Conservation (phyloP, 768 basidiomycete genomes). For the Naematelia encephala region DNA sequence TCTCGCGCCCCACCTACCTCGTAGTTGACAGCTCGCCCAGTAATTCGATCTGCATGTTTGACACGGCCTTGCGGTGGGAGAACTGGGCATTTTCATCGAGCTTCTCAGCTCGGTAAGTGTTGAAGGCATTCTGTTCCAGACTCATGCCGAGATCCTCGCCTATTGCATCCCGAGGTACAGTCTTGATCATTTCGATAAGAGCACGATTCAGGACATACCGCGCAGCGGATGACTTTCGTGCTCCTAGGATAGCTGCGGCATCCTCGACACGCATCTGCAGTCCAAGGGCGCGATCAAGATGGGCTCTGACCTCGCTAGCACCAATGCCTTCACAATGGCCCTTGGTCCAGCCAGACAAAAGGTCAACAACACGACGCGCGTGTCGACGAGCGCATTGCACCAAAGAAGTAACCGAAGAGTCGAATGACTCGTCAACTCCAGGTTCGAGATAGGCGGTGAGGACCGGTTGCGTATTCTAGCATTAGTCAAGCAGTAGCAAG, state of each 20-base stretch:
- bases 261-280: conserved; percentile 40
- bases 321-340: conserved; percentile 62
- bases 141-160: conserved; percentile 72
- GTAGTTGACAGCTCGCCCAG: conserved; percentile 77
- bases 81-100: conserved; percentile 61
- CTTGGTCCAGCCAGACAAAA: conserved; percentile 80
- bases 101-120: conserved; percentile 57
- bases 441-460: conserved; percentile 68
- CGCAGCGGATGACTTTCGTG: conserved; percentile 60
- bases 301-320: conserved; percentile 40
- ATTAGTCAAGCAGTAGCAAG: neutral
- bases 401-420: conserved; percentile 77
- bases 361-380: conserved; percentile 77
- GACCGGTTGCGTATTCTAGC: conserved; percentile 66
- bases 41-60: conserved; percentile 77
- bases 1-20: conserved; percentile 57
- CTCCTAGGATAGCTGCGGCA: conserved; percentile 42
- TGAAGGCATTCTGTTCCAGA: conserved; percentile 84
- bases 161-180: conserved; percentile 70
- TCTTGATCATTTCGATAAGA: conserved; percentile 70
- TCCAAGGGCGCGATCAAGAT: conserved; percentile 35
- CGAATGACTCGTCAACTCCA: conserved; percentile 71
- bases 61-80: conserved; percentile 73
- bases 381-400: conserved; percentile 82
- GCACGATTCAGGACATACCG: conserved; percentile 88